These are phyloP conservation scores for Heritiera littoralis DNA, from an alignment of 345 rosid genomes.

Conservation along the genomic window DNA sequence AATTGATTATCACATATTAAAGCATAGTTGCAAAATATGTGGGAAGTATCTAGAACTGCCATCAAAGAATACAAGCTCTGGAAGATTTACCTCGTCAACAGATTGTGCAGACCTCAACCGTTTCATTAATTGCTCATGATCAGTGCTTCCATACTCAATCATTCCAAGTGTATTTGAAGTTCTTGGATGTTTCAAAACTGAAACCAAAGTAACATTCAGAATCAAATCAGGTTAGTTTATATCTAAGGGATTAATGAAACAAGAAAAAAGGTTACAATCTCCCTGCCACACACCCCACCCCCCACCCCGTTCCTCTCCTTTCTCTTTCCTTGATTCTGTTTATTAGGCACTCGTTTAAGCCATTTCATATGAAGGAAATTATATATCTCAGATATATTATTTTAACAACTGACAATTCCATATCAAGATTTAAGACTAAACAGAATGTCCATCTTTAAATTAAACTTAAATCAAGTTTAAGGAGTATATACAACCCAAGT, in stretches of 20 bases:
- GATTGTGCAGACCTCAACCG: conserved; percentile 59
- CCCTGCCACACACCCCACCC: too few species aligned
- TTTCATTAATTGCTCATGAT: conserved; percentile 63
- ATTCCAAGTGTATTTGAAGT: conserved; percentile 50
- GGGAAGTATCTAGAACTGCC: conserved; percentile 5
- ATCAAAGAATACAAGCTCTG: background rate
- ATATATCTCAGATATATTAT: background rate
- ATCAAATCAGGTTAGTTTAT: background rate
- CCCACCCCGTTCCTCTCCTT: background rate
- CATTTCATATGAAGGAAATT: background rate
- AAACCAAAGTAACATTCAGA: conserved; percentile 18
- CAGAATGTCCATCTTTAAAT: too few species aligned
- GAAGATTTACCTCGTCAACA: conserved; percentile 53
- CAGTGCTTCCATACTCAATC: conserved; percentile 58
- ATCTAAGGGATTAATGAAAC: background rate
- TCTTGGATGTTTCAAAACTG: conserved; percentile 56
- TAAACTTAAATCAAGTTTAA: background rate
- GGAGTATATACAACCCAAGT: background rate
- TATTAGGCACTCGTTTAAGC: background rate
- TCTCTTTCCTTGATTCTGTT: background rate
- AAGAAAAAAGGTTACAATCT: background rate
- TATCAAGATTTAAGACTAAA: background rate
- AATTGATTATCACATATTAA: conserved; percentile 10
- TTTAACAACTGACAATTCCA: background rate
- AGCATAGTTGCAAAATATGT: background rate